These are phyloP conservation scores for Aspergillus nanangensis DNA, from an alignment of 495 filamentous ascomycete species.

Conservation along the genomic window DNA sequence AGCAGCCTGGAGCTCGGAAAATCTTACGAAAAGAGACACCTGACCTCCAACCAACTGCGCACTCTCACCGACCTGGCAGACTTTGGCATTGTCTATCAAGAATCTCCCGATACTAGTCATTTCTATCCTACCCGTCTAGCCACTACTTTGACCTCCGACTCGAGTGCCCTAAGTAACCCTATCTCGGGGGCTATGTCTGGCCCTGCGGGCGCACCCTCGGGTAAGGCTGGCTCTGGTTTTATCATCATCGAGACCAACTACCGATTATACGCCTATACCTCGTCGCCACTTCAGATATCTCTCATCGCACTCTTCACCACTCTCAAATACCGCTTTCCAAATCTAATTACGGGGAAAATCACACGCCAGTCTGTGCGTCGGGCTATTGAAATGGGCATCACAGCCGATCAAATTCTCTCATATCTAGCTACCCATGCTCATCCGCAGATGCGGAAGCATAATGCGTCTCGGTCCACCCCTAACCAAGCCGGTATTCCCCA, in stretches of 20 bases:
- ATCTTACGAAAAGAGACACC: constrained; percentile 74
- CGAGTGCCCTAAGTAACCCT: constrained; percentile 49
- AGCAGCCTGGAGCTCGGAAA: constrained; percentile 87
- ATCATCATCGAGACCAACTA: constrained; percentile 99
- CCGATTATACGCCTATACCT: constrained; percentile 93
- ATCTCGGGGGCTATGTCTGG: constrained; percentile 30
- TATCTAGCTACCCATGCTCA: constrained; percentile 89
- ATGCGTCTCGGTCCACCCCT: constrained; percentile 40
- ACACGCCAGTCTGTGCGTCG: constrained; percentile 80
- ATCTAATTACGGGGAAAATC: constrained; percentile 84
- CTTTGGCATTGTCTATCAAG: constrained; percentile 85
- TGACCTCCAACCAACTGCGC: constrained; percentile 74
- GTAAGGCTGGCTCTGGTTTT: constrained; percentile 62
- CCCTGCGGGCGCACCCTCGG: constrained; percentile 27
- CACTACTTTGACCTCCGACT: constrained; percentile 88
- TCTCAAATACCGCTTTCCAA: constrained; percentile 82
- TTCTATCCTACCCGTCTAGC: constrained; percentile 95
- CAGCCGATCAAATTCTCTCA: constrained; percentile 85
- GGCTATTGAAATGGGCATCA: constrained; percentile 88
- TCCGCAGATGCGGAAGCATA: constrained; percentile 76
- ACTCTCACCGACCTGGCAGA: constrained; percentile 84
- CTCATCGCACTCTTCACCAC: constrained; percentile 87
- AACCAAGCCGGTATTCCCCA: constrained; percentile 30
- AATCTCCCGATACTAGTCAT: constrained; percentile 49
- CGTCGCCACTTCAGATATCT: constrained; percentile 86